Evolutionary conservation across 345 rosid species (phyloP).

Genomic region (Camelina laxa): DNA sequence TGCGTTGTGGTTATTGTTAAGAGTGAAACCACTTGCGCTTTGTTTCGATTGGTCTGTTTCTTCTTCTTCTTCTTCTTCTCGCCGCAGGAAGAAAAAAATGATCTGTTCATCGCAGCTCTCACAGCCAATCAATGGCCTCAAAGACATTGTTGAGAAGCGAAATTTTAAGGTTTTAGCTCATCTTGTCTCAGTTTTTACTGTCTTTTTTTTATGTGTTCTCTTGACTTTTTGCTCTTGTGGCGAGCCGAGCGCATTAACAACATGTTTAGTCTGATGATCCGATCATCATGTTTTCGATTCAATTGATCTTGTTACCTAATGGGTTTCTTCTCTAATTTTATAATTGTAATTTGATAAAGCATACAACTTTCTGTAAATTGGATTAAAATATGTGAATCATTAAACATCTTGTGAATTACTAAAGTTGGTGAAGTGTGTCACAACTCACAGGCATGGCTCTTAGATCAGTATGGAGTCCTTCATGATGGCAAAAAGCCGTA

Average conservation of each 20-base stretch:
- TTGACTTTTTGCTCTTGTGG: not conserved
- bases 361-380: constrained; percentile 17
- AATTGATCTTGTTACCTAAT: not conserved
- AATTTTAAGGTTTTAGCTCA: constrained; percentile 68
- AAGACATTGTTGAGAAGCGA: constrained; percentile 67
- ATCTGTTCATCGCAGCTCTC: constrained; percentile 45
- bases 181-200: not conserved
- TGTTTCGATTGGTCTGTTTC: constrained; percentile 8
- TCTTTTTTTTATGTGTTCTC: not conserved
- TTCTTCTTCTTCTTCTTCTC: constrained; percentile 1
- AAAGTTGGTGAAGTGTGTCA: constrained; percentile 19
- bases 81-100: constrained; percentile 14
- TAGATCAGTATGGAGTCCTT: constrained; percentile 98
- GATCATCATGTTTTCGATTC: constrained; percentile 1
- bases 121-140: constrained; percentile 67
- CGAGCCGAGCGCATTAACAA: not conserved
- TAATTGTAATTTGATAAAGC: constrained; percentile 3
- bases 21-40: not conserved
- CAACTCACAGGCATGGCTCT: constrained; percentile 76
- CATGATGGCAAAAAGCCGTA: constrained; percentile 93
- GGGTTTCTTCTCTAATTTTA: constrained; percentile 4
- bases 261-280: constrained; percentile 20
- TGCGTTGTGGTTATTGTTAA: not conserved
- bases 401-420: constrained; percentile 11
- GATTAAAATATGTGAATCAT: constrained; percentile 1